Percentiles rank a stretch among this genome's conserved stretches.
Evolutionary conservation across 192 early-diverging fungal genomes (phyloP).

Genomic region (Backusella circina): DNA sequence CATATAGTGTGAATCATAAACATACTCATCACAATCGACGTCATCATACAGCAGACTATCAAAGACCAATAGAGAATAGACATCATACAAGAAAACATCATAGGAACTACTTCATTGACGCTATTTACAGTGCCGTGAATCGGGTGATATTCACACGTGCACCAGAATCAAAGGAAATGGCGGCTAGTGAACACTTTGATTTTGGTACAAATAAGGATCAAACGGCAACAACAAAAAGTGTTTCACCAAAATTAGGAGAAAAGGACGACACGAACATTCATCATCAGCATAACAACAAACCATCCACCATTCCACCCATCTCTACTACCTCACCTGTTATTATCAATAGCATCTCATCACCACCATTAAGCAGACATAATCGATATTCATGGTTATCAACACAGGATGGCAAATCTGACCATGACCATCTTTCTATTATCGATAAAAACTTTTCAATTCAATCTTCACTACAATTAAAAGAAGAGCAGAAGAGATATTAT

Average conservation of each 20-base stretch:
- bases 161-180: slow-evolving; percentile 15
- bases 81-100: background rate
- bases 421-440: background rate
- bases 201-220: background rate
- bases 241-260: background rate
- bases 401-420: background rate
- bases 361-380: background rate
- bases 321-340: background rate
- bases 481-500: background rate
- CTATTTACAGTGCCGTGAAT: slow-evolving; percentile 7
- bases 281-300: background rate
- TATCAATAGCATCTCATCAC: background rate
- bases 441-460: background rate
- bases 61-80: background rate
- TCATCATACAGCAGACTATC: background rate
- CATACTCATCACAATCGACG: background rate
- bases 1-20: slow-evolving; percentile 7
- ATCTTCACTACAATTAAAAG: background rate
- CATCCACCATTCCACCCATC: background rate
- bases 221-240: background rate
- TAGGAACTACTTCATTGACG: background rate
- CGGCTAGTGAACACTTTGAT: background rate
- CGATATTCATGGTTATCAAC: background rate
- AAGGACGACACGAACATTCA: background rate
- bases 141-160: slow-evolving; percentile 14